These are phyloP conservation scores for Pseudonectria foliicola DNA, from an alignment of 2,329 filamentous ascomycete genomes.

Conservation along the genomic window DNA sequence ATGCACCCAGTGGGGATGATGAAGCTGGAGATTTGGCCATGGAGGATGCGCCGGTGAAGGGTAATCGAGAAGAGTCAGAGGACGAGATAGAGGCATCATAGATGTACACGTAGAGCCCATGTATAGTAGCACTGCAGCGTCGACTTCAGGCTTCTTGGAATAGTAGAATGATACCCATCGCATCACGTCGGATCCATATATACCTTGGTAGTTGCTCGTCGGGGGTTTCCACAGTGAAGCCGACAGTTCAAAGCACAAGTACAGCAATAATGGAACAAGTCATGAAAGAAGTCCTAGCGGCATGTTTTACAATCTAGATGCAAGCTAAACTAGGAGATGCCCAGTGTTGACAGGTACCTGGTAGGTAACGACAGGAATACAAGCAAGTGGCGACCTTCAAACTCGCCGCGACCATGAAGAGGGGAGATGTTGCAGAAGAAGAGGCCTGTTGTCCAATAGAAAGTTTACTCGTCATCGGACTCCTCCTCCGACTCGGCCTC, in stretches of 20 bases:
- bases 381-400: slow-evolving; percentile 11
- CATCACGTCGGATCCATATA: too few relatives aligned
- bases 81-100: slow-evolving; percentile 1
- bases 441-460: not conserved
- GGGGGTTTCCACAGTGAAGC: too few relatives aligned
- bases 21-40: slow-evolving; percentile 13
- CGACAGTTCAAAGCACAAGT: too few relatives aligned
- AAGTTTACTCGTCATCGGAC: slow-evolving; percentile 48
- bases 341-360: not conserved
- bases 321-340: too few relatives aligned
- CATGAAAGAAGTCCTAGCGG: not conserved
- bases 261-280: not conserved
- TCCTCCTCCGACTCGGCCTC: slow-evolving; percentile 69
- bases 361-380: not conserved
- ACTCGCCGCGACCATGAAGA: slow-evolving; percentile 5
- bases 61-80: slow-evolving; percentile 1
- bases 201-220: too few relatives aligned
- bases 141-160: too few relatives aligned
- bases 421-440: slow-evolving; percentile 1
- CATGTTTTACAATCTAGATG: slow-evolving; percentile 1
- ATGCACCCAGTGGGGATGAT: slow-evolving; percentile 5
- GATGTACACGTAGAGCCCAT: not conserved
- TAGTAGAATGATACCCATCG: too few relatives aligned
- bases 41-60: slow-evolving; percentile 7
- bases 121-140: too few relatives aligned